Conservation (phyloP, 2,329 filamentous ascomycete genomes). For the Talaromyces albobiverticillius region DNA sequence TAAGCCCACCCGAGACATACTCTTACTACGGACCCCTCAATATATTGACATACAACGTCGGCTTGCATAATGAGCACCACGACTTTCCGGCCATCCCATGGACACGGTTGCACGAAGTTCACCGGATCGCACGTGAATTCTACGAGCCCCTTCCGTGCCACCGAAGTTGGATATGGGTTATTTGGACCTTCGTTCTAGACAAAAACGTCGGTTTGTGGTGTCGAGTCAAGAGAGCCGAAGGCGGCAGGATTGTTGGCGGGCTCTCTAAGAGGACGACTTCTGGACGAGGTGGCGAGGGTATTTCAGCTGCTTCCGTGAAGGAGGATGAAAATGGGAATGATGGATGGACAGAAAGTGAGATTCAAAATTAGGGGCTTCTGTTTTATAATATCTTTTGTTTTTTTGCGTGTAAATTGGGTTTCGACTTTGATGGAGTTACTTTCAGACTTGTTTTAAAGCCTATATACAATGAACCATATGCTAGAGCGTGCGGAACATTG, state of each 20-base stretch:
- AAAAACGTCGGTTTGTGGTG: constrained; percentile 85
- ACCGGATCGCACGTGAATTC: constrained; percentile 82
- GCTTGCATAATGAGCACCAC: constrained; percentile 97
- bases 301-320: constrained; percentile 40
- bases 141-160: constrained; percentile 85
- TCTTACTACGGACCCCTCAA: constrained; percentile 95
- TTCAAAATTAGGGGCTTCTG: constrained; percentile 50
- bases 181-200: constrained; percentile 95
- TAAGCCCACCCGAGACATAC: constrained; percentile 86
- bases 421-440: too few species aligned
- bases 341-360: constrained; percentile 67
- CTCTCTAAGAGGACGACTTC: constrained; percentile 16
- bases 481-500: too few species aligned
- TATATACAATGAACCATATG: too few species aligned
- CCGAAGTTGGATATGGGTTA: constrained; percentile 85
- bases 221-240: constrained; percentile 86
- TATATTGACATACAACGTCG: constrained; percentile 92
- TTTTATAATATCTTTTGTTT: background rate
- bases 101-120: constrained; percentile 76
- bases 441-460: background rate
- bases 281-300: constrained; percentile 45
- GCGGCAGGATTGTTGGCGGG: constrained; percentile 59
- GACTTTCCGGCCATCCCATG: constrained; percentile 97
- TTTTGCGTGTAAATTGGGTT: background rate
- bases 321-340: constrained; percentile 42